Conservation (phyloP, 2,329 filamentous ascomycete species). For the Epichloe aotearoae region DNA sequence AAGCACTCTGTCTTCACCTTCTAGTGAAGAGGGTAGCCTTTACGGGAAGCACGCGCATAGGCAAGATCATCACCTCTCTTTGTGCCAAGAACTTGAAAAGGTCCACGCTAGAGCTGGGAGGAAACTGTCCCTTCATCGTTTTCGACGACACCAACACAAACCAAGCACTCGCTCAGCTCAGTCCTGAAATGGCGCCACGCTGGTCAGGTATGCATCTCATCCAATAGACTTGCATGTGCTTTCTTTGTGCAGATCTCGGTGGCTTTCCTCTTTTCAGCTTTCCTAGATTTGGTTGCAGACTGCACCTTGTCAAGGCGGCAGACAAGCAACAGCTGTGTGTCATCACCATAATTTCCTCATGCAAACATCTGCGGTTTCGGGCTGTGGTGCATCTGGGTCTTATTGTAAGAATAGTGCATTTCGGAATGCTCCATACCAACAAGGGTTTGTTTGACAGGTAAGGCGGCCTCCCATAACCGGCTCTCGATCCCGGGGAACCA, state of each 20-base stretch:
- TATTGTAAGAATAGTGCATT: not conserved
- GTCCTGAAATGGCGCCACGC: constrained; percentile 57
- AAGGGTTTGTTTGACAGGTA: not conserved
- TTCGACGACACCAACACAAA: constrained; percentile 58
- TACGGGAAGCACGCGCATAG: constrained; percentile 59
- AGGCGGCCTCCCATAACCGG: not conserved
- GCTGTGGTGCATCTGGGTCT: not conserved
- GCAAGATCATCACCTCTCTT: constrained; percentile 47
- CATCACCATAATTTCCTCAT: not conserved
- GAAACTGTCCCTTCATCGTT: constrained; percentile 54
- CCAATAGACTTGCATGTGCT: constrained; percentile 43
- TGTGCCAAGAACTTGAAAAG: constrained; percentile 54
- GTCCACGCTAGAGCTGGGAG: constrained; percentile 54
- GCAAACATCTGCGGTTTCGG: not conserved
- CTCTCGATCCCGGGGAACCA: not conserved
- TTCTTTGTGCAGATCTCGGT: not conserved
- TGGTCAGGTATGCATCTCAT: constrained; percentile 59
- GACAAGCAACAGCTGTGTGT: not conserved
- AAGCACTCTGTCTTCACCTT: constrained; percentile 32
- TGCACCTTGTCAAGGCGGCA: not conserved
- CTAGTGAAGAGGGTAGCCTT: constrained; percentile 56
- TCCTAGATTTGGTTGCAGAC: not conserved
- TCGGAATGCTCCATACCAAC: not conserved
- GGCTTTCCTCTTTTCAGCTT: not conserved
- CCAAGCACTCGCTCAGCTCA: constrained; percentile 49